Evolutionary conservation across 1,284 basidiomycete genomes (phyloP), one percentile per base, ranked within the genome.

Genomic region (Boletellus deceptivus): DNA sequence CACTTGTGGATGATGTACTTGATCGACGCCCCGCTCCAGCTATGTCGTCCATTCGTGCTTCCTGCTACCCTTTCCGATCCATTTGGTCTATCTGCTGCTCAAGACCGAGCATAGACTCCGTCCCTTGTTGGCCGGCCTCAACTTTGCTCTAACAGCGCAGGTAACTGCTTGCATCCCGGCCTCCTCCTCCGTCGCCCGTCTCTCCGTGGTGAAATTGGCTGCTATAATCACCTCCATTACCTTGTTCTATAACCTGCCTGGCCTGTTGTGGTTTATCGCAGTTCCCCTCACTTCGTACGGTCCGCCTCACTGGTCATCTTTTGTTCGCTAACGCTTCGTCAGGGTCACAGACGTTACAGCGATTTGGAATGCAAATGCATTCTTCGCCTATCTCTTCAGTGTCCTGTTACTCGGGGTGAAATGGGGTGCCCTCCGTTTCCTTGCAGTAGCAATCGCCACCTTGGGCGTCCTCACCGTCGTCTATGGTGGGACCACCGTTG

Each of bases 331-430:
- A 55, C 49, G 48, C 40, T 49, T 49, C n/a, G 49, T 7, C 58
- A 91, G 88, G 38, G 72, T 91, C 29, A 85, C 81, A 54, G 88
- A 91, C 67, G 82, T 91, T 29, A 91, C 89, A 31, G 89, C 89
- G 13, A 80, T 91, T 17, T 91, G 88, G 86, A 92, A 92, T 66
- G 83, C 86, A 9, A 91, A 91, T 61, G 88, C 89, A 4, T 89
- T 92, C 70, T 91, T 90, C 64, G 85, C 84, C 14, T 92, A 91
- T 60, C 59, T 89, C 34, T 76, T 92, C 59, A 78, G 82, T 8
- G 81, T 89, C 48, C 78, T 78, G 62, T 59, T 89, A 2, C 80
- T 80, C 52, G 71, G 76, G 24, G 69, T 80, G 24, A 71, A 73
- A 54, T 89, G 85, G 84, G 80, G 89, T 43, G 57, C 74, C 2